Conservation (phyloP, 2,329 filamentous ascomycete genomes). For the Fusarium udum region DNA sequence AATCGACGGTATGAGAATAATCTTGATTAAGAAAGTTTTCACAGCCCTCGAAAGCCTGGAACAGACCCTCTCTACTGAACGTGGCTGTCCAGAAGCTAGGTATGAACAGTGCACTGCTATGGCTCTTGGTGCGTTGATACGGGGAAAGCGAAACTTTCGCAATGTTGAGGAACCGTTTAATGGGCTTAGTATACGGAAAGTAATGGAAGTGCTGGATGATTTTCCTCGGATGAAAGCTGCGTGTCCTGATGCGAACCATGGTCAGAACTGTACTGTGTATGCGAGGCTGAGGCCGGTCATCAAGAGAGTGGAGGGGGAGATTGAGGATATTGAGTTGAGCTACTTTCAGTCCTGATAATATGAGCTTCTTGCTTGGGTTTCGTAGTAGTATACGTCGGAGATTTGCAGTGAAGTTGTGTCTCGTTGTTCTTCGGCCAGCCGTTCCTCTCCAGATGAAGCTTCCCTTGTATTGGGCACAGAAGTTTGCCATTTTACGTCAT, state of each 20-base stretch:
- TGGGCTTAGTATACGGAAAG: neutral
- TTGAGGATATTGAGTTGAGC: neutral
- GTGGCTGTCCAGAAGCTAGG: neutral
- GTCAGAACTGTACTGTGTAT: neutral
- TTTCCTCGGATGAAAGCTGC: neutral
- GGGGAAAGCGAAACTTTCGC: neutral
- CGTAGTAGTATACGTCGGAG: no score
- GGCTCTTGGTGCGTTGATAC: neutral
- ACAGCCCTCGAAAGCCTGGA: neutral
- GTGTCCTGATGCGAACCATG: neutral
- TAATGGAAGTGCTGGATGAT: neutral
- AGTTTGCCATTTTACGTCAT: neutral
- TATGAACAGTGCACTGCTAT: neutral
- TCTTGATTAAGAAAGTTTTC: neutral
- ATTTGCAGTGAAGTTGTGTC: neutral
- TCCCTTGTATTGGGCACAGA: no score
- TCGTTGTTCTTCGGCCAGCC: neutral
- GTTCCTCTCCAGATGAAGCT: neutral
- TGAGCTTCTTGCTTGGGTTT: no score
- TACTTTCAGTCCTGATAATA: neutral
- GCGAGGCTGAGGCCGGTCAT: neutral
- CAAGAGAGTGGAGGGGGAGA: neutral
- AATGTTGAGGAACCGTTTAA: neutral
- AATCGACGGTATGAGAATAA: fast-evolving
- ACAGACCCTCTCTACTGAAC: neutral